A percentile compares a stretch with the other conserved stretches of the same genome.
These are phyloP conservation scores for Ramaria sp. DNA, from an alignment of 768 basidiomycete species.

Conservation along the genomic window DNA sequence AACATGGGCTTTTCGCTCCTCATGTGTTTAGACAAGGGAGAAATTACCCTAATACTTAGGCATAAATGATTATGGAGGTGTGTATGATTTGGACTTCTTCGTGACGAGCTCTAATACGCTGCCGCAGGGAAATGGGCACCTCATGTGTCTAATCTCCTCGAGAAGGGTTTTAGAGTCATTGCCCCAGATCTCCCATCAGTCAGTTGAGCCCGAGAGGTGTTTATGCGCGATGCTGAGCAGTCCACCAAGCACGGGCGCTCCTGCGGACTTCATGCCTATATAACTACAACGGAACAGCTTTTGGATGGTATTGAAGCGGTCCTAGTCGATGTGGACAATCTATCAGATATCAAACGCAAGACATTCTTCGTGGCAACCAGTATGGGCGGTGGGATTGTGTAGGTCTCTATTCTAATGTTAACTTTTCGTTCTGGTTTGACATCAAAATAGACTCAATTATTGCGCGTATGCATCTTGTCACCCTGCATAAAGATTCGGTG, in stretches of 20 bases:
- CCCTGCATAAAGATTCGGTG: background rate
- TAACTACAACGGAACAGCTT: conserved; percentile 18
- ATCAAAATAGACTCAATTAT: background rate
- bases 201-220: conserved; percentile 3
- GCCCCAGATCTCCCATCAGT: conserved; percentile 26
- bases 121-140: conserved; percentile 20
- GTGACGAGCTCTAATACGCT: background rate
- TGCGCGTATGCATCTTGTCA: background rate
- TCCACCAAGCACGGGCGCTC: conserved; percentile 12
- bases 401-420: conserved; percentile 7
- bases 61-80: background rate
- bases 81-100: conserved; percentile 14
- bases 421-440: background rate
- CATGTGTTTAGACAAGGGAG: background rate
- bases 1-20: background rate
- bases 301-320: conserved; percentile 22
- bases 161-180: conserved; percentile 25
- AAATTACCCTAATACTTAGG: background rate
- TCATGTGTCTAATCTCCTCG: conserved; percentile 20
- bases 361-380: conserved; percentile 24
- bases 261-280: conserved; percentile 20
- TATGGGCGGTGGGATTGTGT: conserved; percentile 26
- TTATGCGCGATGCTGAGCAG: background rate
- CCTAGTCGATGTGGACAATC: conserved; percentile 17
- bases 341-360: conserved; percentile 18